Percentiles rank a stretch among this genome's conserved stretches.
phyloP scores from a whole-genome alignment of 257 asterid genomes.

The Nicotiana benthamiana region DNA sequence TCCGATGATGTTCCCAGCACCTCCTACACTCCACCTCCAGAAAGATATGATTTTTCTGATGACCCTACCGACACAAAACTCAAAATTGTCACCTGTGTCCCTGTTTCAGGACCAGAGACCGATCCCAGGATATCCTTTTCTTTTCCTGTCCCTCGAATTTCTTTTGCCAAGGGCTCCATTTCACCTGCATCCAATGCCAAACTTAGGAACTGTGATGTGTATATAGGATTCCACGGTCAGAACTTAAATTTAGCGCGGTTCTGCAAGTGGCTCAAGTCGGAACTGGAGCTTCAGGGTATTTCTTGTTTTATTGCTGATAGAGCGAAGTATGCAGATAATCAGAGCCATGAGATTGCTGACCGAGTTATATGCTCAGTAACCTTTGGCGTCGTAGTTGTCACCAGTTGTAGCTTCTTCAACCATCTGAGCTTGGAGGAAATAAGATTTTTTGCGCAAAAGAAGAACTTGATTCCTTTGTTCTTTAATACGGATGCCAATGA shows the following conservation, averaged over 20 bases:
- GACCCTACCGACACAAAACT: constrained; percentile 40
- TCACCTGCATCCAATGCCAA: constrained; percentile 68
- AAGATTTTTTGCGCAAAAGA: constrained; percentile 75
- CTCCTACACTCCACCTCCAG: constrained; percentile 76
- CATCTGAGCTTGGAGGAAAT: constrained; percentile 66
- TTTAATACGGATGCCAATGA: constrained; percentile 53
- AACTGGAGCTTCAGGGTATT: constrained; percentile 85
- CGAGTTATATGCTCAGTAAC: constrained; percentile 75
- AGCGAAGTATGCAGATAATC: constrained; percentile 60
- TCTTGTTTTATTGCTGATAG: constrained; percentile 84
- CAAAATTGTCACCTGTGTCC: constrained; percentile 56
- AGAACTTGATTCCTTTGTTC: constrained; percentile 72
- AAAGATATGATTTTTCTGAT: constrained; percentile 34
- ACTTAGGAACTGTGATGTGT: constrained; percentile 82
- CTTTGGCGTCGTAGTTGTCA: constrained; percentile 59
- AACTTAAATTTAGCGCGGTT: constrained; percentile 56
- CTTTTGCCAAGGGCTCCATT: constrained; percentile 62
- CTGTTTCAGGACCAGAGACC: constrained; percentile 34
- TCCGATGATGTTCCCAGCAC: constrained; percentile 85
- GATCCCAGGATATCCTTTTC: constrained; percentile 76
- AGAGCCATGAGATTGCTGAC: constrained; percentile 88
- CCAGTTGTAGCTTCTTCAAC: constrained; percentile 41
- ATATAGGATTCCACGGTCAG: constrained; percentile 68
- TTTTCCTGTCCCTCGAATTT: constrained; percentile 69
- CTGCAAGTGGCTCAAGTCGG: constrained; percentile 89